Evolutionary conservation across 2,329 filamentous ascomycete species (phyloP).

Genomic region (Fusarium neocosmosporiellum): DNA sequence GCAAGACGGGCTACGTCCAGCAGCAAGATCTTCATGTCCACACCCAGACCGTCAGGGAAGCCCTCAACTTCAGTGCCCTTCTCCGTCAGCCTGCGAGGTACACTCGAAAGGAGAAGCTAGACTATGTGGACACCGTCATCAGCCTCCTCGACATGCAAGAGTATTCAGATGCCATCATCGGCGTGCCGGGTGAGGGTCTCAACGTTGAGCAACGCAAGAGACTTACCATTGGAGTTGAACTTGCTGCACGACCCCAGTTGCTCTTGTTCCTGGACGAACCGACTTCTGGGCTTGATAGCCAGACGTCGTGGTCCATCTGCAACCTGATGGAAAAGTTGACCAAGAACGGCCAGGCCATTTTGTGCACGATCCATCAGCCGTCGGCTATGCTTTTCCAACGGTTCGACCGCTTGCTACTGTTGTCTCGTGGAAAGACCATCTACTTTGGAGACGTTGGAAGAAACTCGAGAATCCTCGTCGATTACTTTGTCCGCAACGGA

Average conservation of each 20-base stretch:
- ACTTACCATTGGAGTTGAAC: slow-evolving; percentile 67
- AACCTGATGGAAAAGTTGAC: slow-evolving; percentile 69
- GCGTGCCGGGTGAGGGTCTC: slow-evolving; percentile 66
- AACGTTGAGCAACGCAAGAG: slow-evolving; percentile 70
- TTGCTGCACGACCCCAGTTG: slow-evolving; percentile 64
- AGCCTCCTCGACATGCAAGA: slow-evolving; percentile 71
- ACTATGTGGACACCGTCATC: slow-evolving; percentile 82
- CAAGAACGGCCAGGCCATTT: slow-evolving; percentile 59
- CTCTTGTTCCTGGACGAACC: slow-evolving; percentile 70
- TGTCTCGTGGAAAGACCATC: slow-evolving; percentile 71
- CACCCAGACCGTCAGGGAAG: slow-evolving; percentile 85
- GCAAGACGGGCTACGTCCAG: slow-evolving; percentile 88
- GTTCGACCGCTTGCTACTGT: slow-evolving; percentile 68
- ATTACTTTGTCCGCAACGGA: slow-evolving; percentile 73
- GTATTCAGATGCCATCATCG: slow-evolving; percentile 72
- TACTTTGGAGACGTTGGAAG: slow-evolving; percentile 74
- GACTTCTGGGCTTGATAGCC: slow-evolving; percentile 68
- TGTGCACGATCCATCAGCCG: slow-evolving; percentile 65
- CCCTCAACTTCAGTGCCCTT: slow-evolving; percentile 82
- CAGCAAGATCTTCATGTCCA: slow-evolving; percentile 87
- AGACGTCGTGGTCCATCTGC: slow-evolving; percentile 70
- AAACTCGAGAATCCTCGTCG: slow-evolving; percentile 63
- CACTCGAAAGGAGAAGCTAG: slow-evolving; percentile 77
- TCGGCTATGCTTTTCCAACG: slow-evolving; percentile 60
- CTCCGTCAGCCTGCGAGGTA: slow-evolving; percentile 80